Evolutionary conservation across 2,329 filamentous ascomycete species (phyloP), one percentile per base, ranked within the genome.

Genomic region (Xylariomycetidae sp.): DNA sequence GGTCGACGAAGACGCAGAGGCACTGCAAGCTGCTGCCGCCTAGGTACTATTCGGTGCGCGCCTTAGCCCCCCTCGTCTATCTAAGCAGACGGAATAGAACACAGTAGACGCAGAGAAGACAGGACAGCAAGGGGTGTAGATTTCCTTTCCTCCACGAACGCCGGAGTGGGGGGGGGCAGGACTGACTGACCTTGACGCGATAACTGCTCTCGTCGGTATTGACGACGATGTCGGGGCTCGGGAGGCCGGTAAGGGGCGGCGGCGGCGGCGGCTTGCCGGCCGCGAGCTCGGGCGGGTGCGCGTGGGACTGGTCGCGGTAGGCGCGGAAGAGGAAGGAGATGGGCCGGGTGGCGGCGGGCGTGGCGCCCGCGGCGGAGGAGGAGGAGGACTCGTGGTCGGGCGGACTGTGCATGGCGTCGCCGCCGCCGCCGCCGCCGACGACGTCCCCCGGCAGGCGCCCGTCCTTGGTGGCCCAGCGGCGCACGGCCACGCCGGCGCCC

Each of bases 141-240:
- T n/a, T n/a, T n/a, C n/a, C n/a, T n/a, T n/a, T n/a, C n/a, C n/a
- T n/a, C n/a, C n/a, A n/a, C n/a, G n/a, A n/a, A n/a, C n/a, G n/a
- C n/a, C n/a, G n/a, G n/a, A n/a, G n/a, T n/a, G n/a, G n/a, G n/a
- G n/a, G n/a, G n/a, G n/a, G n/a, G n/a, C n/a, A n/a, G n/a, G n/a
- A n/a, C n/a, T n/a, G n/a, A 27, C 25, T 26, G 27, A 38, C 35
- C 31, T 40, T 37, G 34, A 34, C 34, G 25, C 37, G 34, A 35
- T 49, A 30, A 10, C 42, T 18, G 10, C 34, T 47, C 19, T 43
- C 42, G 18, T 51, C 45, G 8, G 47, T 51, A 33, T 49, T 49
- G 14, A 49, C 29, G 13, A 49, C 40, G 13, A 48, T 27, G 25
- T 51, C 48, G 0, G 48, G 48, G 4, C 31, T 38, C 18, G 35